Evolutionary conservation across 192 early-diverging fungal species (phyloP).

Genomic region (Backusella morwellensis): DNA sequence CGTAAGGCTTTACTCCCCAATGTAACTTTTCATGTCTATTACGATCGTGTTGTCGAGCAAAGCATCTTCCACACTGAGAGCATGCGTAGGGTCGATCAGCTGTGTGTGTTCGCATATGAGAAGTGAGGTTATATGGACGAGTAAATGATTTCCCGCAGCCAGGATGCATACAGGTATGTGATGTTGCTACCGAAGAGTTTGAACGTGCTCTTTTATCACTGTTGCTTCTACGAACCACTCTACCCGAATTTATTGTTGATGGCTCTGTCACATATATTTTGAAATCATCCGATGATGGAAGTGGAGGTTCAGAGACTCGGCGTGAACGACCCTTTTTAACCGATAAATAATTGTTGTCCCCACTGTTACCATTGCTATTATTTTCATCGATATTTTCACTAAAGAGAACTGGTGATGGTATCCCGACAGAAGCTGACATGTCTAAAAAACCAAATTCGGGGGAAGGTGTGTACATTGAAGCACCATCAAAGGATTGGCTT

Average conservation of each 20-base stretch:
- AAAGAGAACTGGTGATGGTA: neutral
- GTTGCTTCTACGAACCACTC: slow-evolving; percentile 11
- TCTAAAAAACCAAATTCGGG: neutral
- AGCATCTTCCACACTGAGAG: slow-evolving; percentile 69
- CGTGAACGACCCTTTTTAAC: slow-evolving; percentile 14
- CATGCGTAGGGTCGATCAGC: slow-evolving; percentile 75
- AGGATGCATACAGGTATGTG: slow-evolving; percentile 24
- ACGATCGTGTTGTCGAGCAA: slow-evolving; percentile 89
- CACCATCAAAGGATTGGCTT: slow-evolving; percentile 6
- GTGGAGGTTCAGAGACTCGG: slow-evolving; percentile 24
- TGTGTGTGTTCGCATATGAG: slow-evolving; percentile 73
- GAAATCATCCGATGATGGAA: neutral
- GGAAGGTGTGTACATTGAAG: slow-evolving; percentile 1
- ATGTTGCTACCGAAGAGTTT: neutral
- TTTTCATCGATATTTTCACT: neutral
- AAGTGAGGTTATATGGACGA: slow-evolving; percentile 74
- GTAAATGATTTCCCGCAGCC: slow-evolving; percentile 72
- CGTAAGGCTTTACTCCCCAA: slow-evolving; percentile 68
- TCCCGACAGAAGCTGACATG: neutral
- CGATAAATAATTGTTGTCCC: neutral
- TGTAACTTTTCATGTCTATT: slow-evolving; percentile 82
- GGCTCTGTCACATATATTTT: neutral
- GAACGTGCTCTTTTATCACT: slow-evolving; percentile 17
- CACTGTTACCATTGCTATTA: neutral
- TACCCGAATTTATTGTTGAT: neutral